Evolutionary conservation across 2,329 filamentous ascomycete species (phyloP).

Genomic region (Paraphaeosphaeria sporulosa): DNA sequence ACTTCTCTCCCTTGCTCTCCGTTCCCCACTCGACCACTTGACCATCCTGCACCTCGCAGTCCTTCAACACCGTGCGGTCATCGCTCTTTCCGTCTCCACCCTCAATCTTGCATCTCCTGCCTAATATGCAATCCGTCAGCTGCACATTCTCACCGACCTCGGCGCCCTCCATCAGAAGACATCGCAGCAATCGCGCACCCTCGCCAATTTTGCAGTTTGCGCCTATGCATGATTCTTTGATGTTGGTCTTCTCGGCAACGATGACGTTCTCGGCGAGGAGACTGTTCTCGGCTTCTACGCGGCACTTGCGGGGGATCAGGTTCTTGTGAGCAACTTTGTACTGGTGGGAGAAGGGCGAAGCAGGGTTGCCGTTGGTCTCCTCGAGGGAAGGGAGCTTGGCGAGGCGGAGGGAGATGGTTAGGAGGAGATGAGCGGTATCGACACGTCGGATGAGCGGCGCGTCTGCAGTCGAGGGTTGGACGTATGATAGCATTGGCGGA

Average conservation of each 20-base stretch:
- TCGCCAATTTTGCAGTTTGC: slow-evolving; percentile 85
- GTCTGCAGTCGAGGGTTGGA: slow-evolving; percentile 70
- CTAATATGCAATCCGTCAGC: slow-evolving; percentile 86
- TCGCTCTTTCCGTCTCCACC: slow-evolving; percentile 66
- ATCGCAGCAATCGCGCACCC: slow-evolving; percentile 86
- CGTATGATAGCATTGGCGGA: slow-evolving; percentile 81
- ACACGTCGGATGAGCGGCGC: slow-evolving; percentile 81
- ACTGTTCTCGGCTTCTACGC: slow-evolving; percentile 81
- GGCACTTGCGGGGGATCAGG: slow-evolving; percentile 79
- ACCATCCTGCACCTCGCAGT: slow-evolving; percentile 89
- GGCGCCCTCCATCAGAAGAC: slow-evolving; percentile 90
- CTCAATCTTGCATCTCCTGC: slow-evolving; percentile 82
- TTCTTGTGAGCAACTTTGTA: slow-evolving; percentile 85
- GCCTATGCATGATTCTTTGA: slow-evolving; percentile 91
- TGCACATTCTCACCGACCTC: slow-evolving; percentile 84
- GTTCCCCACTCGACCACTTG: slow-evolving; percentile 79
- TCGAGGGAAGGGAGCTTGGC: slow-evolving; percentile 81
- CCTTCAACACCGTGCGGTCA: slow-evolving; percentile 68
- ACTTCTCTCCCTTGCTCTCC: slow-evolving; percentile 65
- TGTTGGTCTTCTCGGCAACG: slow-evolving; percentile 86
- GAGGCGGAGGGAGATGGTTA: slow-evolving; percentile 82
- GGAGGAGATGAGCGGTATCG: slow-evolving; percentile 82
- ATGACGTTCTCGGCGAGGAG: slow-evolving; percentile 88
- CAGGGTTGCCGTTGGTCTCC: slow-evolving; percentile 59
- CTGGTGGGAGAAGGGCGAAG: slow-evolving; percentile 78